phyloP scores from a whole-genome alignment of 257 asterid genomes.

The Hygrophila difformis region DNA sequence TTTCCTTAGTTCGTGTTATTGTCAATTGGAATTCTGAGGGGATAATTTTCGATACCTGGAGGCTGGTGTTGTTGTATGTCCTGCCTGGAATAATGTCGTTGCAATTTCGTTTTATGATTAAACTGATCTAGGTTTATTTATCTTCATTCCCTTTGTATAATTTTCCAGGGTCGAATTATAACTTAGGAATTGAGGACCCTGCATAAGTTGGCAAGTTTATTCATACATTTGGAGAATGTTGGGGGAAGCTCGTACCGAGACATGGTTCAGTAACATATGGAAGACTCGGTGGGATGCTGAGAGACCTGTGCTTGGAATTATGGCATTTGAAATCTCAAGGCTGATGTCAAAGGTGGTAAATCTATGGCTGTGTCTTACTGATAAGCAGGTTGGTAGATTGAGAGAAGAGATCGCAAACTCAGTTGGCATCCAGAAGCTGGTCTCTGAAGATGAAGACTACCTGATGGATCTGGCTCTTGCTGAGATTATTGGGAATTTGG shows the following conservation, averaged over 20 bases:
- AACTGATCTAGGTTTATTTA: background rate
- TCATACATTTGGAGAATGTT: slow-evolving; percentile 25
- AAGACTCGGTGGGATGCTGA: slow-evolving; percentile 47
- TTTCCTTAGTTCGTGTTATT: no score
- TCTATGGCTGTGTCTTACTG: slow-evolving; percentile 65
- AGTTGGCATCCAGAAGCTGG: slow-evolving; percentile 55
- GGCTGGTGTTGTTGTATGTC: background rate
- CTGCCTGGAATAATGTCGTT: background rate
- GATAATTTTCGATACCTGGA: no score
- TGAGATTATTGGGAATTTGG: slow-evolving; percentile 55
- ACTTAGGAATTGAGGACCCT: slow-evolving; percentile 21
- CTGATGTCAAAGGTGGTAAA: slow-evolving; percentile 69
- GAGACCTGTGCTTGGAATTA: slow-evolving; percentile 44
- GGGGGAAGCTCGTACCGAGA: slow-evolving; percentile 49
- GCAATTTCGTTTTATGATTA: background rate
- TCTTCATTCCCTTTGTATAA: background rate
- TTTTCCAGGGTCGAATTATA: slow-evolving; percentile 4
- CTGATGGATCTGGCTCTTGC: slow-evolving; percentile 66
- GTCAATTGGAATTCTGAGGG: no score
- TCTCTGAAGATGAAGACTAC: slow-evolving; percentile 48
- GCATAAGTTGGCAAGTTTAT: slow-evolving; percentile 8
- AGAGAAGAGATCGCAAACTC: slow-evolving; percentile 59
- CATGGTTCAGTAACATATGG: slow-evolving; percentile 49
- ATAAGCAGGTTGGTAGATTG: slow-evolving; percentile 42
- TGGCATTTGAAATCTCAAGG: slow-evolving; percentile 65